phyloP scores from a whole-genome alignment of 441 rosid species.

The Adansonia gregorii region DNA sequence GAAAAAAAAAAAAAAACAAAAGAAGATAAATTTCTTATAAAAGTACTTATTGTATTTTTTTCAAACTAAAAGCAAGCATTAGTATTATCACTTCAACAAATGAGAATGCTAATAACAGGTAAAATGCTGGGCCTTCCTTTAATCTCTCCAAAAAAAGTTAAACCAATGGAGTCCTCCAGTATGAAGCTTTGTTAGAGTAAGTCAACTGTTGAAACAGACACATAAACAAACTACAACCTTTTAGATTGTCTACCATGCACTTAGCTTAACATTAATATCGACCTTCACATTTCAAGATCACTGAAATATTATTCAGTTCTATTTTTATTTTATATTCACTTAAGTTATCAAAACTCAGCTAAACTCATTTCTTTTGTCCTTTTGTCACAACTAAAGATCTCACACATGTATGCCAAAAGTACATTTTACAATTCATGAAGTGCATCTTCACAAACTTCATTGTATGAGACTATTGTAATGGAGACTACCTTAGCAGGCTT shows the following conservation, averaged over 20 bases:
- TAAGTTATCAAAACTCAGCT: background rate
- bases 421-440: background rate
- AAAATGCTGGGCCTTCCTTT: background rate
- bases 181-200: background rate
- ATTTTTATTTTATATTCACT: background rate
- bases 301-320: background rate
- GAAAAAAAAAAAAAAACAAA: background rate
- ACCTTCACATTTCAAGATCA: background rate
- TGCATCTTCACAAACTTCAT: conserved; percentile 3
- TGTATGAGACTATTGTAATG: background rate
- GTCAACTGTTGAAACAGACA: background rate
- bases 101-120: background rate
- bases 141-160: background rate
- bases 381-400: background rate
- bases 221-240: background rate
- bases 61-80: background rate
- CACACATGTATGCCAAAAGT: background rate
- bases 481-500: background rate
- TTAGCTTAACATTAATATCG: background rate
- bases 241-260: background rate
- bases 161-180: background rate
- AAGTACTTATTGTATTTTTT: background rate
- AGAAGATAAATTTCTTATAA: background rate
- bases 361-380: background rate
- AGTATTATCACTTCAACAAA: background rate